Evolutionary conservation across 2,329 filamentous ascomycete genomes (phyloP).

Genomic region (Thelonectria rubi): DNA sequence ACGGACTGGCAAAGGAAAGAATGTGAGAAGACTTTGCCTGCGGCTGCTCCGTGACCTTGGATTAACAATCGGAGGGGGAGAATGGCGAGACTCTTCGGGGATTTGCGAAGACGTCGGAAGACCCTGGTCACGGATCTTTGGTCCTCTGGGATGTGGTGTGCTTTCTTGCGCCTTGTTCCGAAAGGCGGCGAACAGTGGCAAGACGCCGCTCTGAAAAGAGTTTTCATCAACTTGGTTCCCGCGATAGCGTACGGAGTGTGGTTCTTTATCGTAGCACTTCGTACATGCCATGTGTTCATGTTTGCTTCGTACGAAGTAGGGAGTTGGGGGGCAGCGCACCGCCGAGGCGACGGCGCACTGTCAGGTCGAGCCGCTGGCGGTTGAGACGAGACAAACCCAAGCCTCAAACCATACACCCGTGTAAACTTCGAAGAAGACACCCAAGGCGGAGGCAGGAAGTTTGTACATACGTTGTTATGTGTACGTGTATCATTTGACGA

Average conservation of each 20-base stretch:
- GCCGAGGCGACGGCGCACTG: conserved; percentile 18
- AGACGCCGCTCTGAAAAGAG: conserved; percentile 9
- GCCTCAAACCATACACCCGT: conserved; percentile 22
- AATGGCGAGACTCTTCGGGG: conserved; percentile 39
- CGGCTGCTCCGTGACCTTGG: conserved; percentile 27
- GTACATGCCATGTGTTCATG: conserved; percentile 11
- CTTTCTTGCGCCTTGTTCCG: conserved; percentile 17
- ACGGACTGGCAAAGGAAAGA: background rate
- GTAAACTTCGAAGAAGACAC: background rate
- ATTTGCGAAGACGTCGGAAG: conserved; percentile 12
- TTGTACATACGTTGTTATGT: conserved; percentile 11
- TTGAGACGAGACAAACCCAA: conserved; percentile 26
- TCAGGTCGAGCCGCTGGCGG: conserved; percentile 23
- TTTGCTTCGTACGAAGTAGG: conserved; percentile 9
- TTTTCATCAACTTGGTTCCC: conserved; percentile 8
- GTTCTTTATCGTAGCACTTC: background rate
- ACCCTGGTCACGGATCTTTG: conserved; percentile 18
- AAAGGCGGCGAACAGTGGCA: conserved; percentile 20
- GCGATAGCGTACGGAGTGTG: background rate
- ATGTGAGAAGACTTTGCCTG: conserved; percentile 12
- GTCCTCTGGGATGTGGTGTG: conserved; percentile 19
- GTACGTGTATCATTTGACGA: conserved; percentile 8
- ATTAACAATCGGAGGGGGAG: conserved; percentile 34
- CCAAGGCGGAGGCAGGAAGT: conserved; percentile 12
- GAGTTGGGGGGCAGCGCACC: background rate